Conservation (phyloP, 2,329 filamentous ascomycete genomes). For the Microascus cirrosus region DNA sequence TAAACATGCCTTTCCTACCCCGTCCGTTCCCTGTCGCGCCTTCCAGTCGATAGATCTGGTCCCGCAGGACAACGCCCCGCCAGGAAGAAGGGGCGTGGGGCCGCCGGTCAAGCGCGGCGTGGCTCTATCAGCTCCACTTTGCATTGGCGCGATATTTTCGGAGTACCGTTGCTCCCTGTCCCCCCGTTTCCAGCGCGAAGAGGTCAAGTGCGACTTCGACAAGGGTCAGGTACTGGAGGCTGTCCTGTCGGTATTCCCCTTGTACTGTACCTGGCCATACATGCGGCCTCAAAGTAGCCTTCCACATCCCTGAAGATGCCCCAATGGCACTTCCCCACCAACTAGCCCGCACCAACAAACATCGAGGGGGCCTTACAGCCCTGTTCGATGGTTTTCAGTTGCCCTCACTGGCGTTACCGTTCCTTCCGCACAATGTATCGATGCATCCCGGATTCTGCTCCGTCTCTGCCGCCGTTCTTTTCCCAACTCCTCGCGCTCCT, state of each 20-base stretch:
- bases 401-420: neutral
- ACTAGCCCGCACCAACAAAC: neutral
- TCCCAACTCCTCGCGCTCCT: neutral
- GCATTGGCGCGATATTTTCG: conserved; percentile 1
- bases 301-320: neutral
- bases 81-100: neutral
- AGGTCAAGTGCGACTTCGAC: neutral
- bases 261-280: conserved; percentile 2
- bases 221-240: neutral
- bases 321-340: neutral
- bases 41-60: neutral
- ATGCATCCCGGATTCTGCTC: conserved; percentile 1
- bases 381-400: neutral
- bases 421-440: neutral
- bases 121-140: neutral
- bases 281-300: neutral
- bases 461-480: conserved; percentile 3
- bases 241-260: conserved; percentile 1
- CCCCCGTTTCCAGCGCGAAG: neutral
- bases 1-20: neutral
- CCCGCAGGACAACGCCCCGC: neutral
- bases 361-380: neutral
- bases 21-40: neutral
- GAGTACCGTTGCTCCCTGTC: neutral
- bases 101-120: neutral